Conservation (phyloP, 2,329 filamentous ascomycete species). For the Alternaria triticina region DNA sequence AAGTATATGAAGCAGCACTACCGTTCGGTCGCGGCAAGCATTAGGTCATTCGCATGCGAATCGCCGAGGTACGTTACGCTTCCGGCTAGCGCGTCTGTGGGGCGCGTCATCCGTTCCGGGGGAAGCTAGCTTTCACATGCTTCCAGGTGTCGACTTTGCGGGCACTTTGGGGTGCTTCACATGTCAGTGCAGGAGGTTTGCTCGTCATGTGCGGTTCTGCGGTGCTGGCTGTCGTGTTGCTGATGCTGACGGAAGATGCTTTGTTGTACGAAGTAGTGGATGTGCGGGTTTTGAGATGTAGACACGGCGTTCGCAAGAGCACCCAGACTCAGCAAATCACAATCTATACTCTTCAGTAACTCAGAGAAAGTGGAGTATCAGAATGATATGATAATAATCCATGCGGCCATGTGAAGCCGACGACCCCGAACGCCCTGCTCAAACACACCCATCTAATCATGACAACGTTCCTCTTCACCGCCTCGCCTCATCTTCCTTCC, state of each 20-base stretch:
- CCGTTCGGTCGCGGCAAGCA: neutral
- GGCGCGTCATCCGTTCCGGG: conserved; percentile 21
- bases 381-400: neutral
- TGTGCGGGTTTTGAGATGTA: neutral
- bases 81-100: conserved; percentile 18
- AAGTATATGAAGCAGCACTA: conserved; percentile 1
- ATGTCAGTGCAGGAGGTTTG: conserved; percentile 5
- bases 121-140: conserved; percentile 28
- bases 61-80: conserved; percentile 21
- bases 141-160: neutral
- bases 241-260: conserved; percentile 1
- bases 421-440: conserved; percentile 38
- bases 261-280: neutral
- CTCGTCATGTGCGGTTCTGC: conserved; percentile 6
- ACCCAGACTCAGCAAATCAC: neutral
- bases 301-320: neutral
- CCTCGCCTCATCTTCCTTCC: conserved; percentile 18
- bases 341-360: neutral
- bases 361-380: neutral
- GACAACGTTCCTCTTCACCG: conserved; percentile 16
- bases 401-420: conserved; percentile 4
- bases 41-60: conserved; percentile 20
- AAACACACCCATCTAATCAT: conserved; percentile 9
- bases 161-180: conserved; percentile 3
- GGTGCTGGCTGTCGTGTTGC: neutral